Evolutionary conservation across 495 filamentous ascomycete species (phyloP).

Genomic region (Penicillium odoratum): DNA sequence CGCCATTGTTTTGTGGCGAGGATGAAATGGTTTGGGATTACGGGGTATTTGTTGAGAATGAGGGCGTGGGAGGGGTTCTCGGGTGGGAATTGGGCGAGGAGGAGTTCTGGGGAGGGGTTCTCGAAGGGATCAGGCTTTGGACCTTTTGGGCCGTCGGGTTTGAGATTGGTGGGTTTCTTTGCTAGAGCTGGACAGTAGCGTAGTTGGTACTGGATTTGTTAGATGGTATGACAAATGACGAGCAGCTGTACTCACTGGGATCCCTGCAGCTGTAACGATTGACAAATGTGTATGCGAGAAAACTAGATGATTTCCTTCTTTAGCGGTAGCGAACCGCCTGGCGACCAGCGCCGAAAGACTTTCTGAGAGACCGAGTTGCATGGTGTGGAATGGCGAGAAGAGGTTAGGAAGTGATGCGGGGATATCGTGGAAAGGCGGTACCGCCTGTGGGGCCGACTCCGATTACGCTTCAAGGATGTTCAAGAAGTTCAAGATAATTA

Average conservation of each 20-base stretch:
- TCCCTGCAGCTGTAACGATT: slow-evolving; percentile 51
- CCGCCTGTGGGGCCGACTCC: not conserved
- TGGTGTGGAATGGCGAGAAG: slow-evolving; percentile 11
- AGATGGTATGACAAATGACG: not conserved
- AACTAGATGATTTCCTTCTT: slow-evolving; percentile 51
- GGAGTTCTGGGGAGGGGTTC: slow-evolving; percentile 60
- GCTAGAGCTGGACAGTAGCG: slow-evolving; percentile 76
- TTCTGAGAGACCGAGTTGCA: slow-evolving; percentile 45
- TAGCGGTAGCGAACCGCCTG: slow-evolving; percentile 53
- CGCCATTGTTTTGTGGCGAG: slow-evolving; percentile 67
- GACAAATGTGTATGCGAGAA: slow-evolving; percentile 62
- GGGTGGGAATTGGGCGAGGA: slow-evolving; percentile 57
- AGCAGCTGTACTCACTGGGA: slow-evolving; percentile 47
- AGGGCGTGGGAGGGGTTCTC: slow-evolving; percentile 59
- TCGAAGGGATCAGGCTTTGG: slow-evolving; percentile 72
- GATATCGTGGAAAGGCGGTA: slow-evolving; percentile 5
- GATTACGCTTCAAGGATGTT: not conserved
- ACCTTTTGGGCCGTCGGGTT: slow-evolving; percentile 31
- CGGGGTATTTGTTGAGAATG: slow-evolving; percentile 79
- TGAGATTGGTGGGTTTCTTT: slow-evolving; percentile 62
- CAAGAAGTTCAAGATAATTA: not conserved
- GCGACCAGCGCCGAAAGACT: slow-evolving; percentile 55
- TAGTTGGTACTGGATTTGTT: slow-evolving; percentile 64
- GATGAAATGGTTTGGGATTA: slow-evolving; percentile 79
- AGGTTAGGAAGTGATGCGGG: not conserved